Evolutionary conservation across 2,329 filamentous ascomycete genomes (phyloP).

Genomic region (Sporothrix pallida): DNA sequence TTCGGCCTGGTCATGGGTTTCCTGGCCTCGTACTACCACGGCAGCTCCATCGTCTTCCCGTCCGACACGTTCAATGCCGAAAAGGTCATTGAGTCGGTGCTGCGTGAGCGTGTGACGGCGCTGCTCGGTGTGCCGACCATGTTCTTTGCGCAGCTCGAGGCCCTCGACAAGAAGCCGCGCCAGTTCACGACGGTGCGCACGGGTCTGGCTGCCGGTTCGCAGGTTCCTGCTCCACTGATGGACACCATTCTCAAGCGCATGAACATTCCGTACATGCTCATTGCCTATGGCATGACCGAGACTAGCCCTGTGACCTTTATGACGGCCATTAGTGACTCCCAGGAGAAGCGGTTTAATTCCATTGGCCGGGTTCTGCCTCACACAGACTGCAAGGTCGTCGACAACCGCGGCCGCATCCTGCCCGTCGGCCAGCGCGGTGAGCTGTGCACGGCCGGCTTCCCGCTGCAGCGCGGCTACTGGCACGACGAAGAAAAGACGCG

Average conservation of each 20-base stretch:
- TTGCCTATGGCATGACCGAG: neutral
- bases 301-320: neutral
- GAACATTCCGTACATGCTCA: neutral
- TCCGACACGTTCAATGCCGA: constrained; percentile 62
- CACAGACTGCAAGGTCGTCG: constrained; percentile 76
- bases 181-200: constrained; percentile 74
- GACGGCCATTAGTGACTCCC: constrained; percentile 65
- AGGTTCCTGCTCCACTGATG: neutral
- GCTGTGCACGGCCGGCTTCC: constrained; percentile 78
- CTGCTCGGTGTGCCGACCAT: constrained; percentile 84
- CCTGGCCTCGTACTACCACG: neutral
- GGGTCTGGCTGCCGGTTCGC: neutral
- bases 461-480: constrained; percentile 70
- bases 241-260: neutral
- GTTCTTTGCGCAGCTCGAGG: constrained; percentile 54
- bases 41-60: neutral
- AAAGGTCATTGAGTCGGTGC: constrained; percentile 69
- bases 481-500: constrained; percentile 77
- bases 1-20: neutral
- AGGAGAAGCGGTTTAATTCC: constrained; percentile 69
- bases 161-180: constrained; percentile 70
- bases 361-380: constrained; percentile 80
- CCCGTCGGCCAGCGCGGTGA: constrained; percentile 73
- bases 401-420: constrained; percentile 67
- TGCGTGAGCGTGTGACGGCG: constrained; percentile 71